phyloP scores from a whole-genome alignment of 2,329 filamentous ascomycete genomes.

The Penicillium sp. region DNA sequence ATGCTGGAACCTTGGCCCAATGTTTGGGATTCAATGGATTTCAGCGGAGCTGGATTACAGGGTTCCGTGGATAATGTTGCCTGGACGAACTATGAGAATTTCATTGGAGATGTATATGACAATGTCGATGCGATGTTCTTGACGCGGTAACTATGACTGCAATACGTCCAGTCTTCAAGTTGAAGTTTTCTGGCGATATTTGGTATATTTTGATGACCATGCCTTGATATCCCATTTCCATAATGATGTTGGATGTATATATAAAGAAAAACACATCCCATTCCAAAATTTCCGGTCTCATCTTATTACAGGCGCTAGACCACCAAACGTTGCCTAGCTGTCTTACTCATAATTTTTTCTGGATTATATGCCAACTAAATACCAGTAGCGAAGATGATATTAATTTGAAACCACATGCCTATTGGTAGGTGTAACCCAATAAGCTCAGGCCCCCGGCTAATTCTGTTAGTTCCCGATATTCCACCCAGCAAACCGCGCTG shows the following conservation, averaged over 20 bases:
- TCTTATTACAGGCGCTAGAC: no score
- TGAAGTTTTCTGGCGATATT: not conserved
- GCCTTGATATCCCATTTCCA: not conserved
- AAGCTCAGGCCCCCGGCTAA: not conserved
- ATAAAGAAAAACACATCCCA: no score
- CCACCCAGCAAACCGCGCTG: not conserved
- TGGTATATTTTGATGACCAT: not conserved
- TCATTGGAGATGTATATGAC: constrained; percentile 33
- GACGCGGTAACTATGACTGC: constrained; percentile 4
- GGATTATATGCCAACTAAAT: no score
- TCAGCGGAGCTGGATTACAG: constrained; percentile 9
- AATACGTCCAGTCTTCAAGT: not conserved
- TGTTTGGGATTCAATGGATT: constrained; percentile 34
- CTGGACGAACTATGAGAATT: constrained; percentile 34
- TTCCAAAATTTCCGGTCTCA: no score
- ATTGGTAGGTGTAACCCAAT: no score
- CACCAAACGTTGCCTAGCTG: no score
- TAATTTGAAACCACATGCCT: no score
- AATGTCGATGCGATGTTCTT: constrained; percentile 28
- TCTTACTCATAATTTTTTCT: no score
- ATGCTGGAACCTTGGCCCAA: constrained; percentile 23
- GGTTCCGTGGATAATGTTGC: constrained; percentile 20
- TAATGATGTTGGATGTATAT: not conserved
- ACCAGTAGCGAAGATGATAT: no score
- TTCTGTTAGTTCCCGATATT: not conserved